Conservation (phyloP, 164 flowering plant genomes). For the Stephania japonica region DNA sequence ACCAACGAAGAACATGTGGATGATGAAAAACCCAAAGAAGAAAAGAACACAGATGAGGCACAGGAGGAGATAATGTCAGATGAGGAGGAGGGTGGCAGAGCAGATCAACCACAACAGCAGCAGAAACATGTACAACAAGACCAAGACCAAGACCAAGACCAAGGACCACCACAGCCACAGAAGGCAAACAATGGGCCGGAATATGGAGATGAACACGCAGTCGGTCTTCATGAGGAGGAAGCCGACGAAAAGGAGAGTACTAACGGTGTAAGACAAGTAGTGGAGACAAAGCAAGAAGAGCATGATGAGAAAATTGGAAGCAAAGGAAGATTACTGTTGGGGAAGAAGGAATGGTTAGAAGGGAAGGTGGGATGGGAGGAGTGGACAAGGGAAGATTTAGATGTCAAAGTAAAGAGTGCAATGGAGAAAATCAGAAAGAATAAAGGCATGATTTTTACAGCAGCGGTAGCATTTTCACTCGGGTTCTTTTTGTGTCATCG, state of each 20-base stretch:
- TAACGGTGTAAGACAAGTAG: background rate
- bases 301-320: background rate
- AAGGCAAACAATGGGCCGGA: background rate
- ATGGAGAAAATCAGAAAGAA: constrained; percentile 22
- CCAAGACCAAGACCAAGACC: background rate
- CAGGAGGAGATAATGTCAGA: constrained; percentile 1
- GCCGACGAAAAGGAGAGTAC: background rate
- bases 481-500: constrained; percentile 38
- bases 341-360: background rate
- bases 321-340: background rate
- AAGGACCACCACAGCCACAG: background rate
- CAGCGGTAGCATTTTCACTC: constrained; percentile 37
- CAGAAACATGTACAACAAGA: background rate
- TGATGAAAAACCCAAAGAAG: background rate
- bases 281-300: background rate
- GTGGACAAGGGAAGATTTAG: constrained; percentile 3
- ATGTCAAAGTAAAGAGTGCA: constrained; percentile 12
- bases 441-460: constrained; percentile 33
- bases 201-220: background rate
- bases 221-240: background rate
- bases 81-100: background rate
- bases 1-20: background rate
- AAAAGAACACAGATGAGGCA: background rate
- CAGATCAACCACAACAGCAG: background rate
- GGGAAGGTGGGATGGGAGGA: background rate